phyloP scores from a whole-genome alignment of 371 early-diverging fungal genomes.

The Nematocida sp. region DNA sequence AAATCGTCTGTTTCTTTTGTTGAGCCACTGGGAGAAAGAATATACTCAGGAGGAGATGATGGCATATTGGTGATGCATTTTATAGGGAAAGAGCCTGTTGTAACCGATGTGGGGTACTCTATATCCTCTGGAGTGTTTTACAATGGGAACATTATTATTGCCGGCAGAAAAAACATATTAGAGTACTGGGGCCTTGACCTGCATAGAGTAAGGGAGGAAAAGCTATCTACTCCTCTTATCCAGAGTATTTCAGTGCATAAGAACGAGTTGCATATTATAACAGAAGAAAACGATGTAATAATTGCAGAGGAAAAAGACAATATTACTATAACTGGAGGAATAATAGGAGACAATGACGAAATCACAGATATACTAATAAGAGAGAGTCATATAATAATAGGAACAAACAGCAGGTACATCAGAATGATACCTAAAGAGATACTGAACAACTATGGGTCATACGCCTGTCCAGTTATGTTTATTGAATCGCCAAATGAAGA shows the following conservation, averaged over 20 bases:
- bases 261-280: conserved; percentile 8
- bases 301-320: neutral
- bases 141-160: neutral
- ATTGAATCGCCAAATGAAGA: conserved; percentile 37
- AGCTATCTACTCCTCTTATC: neutral
- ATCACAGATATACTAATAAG: conserved; percentile 38
- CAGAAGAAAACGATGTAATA: conserved; percentile 34
- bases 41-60: conserved; percentile 22
- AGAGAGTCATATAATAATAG: neutral
- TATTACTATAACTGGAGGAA: neutral
- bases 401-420: conserved; percentile 34
- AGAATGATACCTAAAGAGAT: neutral
- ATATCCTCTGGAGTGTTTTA: neutral
- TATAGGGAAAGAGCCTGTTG: neutral
- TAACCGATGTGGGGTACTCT: conserved; percentile 4
- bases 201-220: neutral
- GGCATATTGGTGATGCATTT: conserved; percentile 17
- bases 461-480: conserved; percentile 2
- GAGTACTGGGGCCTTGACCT: neutral
- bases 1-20: conserved; percentile 6
- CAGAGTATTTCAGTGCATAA: neutral
- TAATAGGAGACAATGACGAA: conserved; percentile 48
- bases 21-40: neutral
- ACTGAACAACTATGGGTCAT: neutral
- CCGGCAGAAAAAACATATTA: neutral